Percentiles rank a stretch among this genome's conserved stretches.
Conservation (phyloP, 331 rosid genomes). For the Quercus lobata region DNA sequence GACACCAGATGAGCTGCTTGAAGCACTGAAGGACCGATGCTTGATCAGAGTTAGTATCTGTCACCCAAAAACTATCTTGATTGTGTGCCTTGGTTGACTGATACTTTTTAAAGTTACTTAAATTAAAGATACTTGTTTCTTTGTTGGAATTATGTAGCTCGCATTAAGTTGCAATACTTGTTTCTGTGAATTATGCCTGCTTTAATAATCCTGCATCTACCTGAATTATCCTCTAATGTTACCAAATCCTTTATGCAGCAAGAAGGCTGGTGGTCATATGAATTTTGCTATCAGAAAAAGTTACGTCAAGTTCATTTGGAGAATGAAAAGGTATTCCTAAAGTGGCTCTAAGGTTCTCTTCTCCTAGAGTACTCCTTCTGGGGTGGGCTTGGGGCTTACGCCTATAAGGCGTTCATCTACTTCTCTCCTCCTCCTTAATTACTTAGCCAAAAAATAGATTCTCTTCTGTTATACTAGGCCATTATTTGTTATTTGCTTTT, state of each 20-base stretch:
- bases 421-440: no score
- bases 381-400: no score
- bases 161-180: not conserved
- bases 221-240: slow-evolving; percentile 15
- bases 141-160: not conserved
- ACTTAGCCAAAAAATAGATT: not conserved
- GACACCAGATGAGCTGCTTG: slow-evolving; percentile 96
- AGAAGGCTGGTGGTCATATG: slow-evolving; percentile 99
- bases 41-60: slow-evolving; percentile 62
- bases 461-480: not conserved
- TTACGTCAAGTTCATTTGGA: slow-evolving; percentile 84
- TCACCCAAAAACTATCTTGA: slow-evolving; percentile 9
- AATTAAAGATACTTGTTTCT: slow-evolving; percentile 1
- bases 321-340: slow-evolving; percentile 65
- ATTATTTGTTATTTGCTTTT: slow-evolving; percentile 2
- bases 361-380: not conserved
- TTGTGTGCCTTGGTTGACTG: not conserved
- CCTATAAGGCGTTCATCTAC: no score
- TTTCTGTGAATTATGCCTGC: not conserved
- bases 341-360: not conserved
- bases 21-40: slow-evolving; percentile 73
- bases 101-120: not conserved
- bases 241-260: slow-evolving; percentile 54
- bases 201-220: not conserved
- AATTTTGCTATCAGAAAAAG: slow-evolving; percentile 80